Percentiles rank a stretch among this genome's conserved stretches.
These are phyloP conservation scores for Hypsizygus marmoreus DNA, from an alignment of 768 basidiomycete genomes.

Conservation along the genomic window DNA sequence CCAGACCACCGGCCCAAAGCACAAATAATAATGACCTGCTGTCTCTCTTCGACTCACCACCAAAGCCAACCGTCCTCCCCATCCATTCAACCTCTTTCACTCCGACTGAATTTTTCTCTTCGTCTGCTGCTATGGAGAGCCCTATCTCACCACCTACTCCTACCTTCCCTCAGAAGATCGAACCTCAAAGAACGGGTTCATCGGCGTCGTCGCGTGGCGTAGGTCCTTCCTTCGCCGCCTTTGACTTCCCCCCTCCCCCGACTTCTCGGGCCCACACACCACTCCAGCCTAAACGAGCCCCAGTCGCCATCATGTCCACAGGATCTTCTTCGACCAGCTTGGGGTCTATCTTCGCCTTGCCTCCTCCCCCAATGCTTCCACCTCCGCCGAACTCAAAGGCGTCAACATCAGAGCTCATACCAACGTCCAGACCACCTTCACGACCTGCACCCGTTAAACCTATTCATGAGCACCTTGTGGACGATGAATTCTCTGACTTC, in stretches of 20 bases:
- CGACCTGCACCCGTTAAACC: slow-evolving; percentile 23
- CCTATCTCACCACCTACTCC: not conserved
- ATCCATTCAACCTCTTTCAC: not conserved
- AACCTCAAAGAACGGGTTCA: slow-evolving; percentile 4
- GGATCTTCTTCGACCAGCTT: slow-evolving; percentile 20
- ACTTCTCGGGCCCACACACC: slow-evolving; percentile 16
- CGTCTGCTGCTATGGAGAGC: not conserved
- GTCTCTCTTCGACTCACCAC: slow-evolving; percentile 27
- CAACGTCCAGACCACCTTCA: slow-evolving; percentile 30
- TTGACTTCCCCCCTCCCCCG: slow-evolving; percentile 11
- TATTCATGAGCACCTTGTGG: slow-evolving; percentile 30
- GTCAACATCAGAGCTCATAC: slow-evolving; percentile 15
- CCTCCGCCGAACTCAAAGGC: slow-evolving; percentile 20
- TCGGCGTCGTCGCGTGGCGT: slow-evolving; percentile 4
- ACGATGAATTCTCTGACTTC: slow-evolving; percentile 61
- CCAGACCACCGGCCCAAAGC: not conserved
- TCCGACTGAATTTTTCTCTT: not conserved
- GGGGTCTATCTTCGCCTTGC: slow-evolving; percentile 20
- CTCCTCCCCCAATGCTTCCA: slow-evolving; percentile 25
- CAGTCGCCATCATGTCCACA: slow-evolving; percentile 35
- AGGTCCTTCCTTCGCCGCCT: slow-evolving; percentile 12
- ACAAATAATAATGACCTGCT: slow-evolving; percentile 27
- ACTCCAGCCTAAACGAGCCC: slow-evolving; percentile 17
- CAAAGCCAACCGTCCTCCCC: slow-evolving; percentile 12
- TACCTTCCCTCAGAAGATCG: not conserved